These are phyloP conservation scores for Hansenula sp. DNA, from an alignment of 1,139 yeast species.

Conservation along the genomic window DNA sequence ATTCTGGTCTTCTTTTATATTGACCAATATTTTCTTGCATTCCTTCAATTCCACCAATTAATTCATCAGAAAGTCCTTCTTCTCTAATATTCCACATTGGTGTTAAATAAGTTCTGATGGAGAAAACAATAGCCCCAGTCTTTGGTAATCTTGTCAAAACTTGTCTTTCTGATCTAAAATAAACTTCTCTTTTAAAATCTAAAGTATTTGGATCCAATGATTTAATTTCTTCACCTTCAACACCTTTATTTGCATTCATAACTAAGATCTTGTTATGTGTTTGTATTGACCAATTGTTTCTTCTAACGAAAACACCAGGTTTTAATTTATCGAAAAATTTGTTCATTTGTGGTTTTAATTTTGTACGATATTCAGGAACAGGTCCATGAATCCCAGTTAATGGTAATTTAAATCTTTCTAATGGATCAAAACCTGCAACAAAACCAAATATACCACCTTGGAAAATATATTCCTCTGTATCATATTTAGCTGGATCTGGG, in stretches of 20 bases:
- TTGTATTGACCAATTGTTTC: conserved; percentile 74
- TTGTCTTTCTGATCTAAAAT: conserved; percentile 60
- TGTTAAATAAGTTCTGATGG: conserved; percentile 60
- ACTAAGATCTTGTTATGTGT: conserved; percentile 57
- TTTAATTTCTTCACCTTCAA: conserved; percentile 32
- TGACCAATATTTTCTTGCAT: conserved; percentile 54
- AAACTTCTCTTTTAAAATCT: conserved; percentile 51
- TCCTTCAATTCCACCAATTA: conserved; percentile 54
- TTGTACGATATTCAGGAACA: conserved; percentile 69
- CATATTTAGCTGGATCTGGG: conserved; percentile 42
- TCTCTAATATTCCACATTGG: conserved; percentile 52
- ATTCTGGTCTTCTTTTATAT: conserved; percentile 54
- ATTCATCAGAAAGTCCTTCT: conserved; percentile 46
- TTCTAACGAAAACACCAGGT: conserved; percentile 58
- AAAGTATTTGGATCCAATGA: conserved; percentile 21
- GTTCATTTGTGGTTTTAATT: conserved; percentile 68
- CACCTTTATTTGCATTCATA: conserved; percentile 41
- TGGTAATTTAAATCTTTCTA: conserved; percentile 48
- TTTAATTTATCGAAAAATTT: conserved; percentile 63
- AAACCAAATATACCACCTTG: conserved; percentile 64
- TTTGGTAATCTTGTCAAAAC: conserved; percentile 62
- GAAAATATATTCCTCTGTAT: conserved; percentile 53
- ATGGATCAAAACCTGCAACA: conserved; percentile 75
- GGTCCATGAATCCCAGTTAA: conserved; percentile 56
- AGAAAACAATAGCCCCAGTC: conserved; percentile 55